phyloP scores from a whole-genome alignment of 257 asterid genomes.

The Nicotiana paniculata region DNA sequence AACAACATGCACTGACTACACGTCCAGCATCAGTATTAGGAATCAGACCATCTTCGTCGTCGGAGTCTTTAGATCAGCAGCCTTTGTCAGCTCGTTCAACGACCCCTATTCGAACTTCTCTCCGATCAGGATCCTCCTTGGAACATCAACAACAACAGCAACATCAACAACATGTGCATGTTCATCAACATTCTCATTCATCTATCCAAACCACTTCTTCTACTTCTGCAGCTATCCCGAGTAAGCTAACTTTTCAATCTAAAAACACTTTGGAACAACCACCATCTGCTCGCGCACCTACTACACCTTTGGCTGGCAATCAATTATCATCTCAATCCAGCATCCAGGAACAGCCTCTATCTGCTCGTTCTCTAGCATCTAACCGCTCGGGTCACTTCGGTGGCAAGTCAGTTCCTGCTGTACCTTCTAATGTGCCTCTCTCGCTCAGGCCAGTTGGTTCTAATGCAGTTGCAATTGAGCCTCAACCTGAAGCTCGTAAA shows the following conservation, averaged over 20 bases:
- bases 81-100: slow-evolving; percentile 36
- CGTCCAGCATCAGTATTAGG: slow-evolving; percentile 27
- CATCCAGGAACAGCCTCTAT: slow-evolving; percentile 54
- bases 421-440: slow-evolving; percentile 48
- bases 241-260: not conserved
- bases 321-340: slow-evolving; percentile 26
- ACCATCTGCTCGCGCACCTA: slow-evolving; percentile 32
- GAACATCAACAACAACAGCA: not conserved
- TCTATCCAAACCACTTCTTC: not conserved
- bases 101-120: slow-evolving; percentile 25
- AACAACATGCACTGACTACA: slow-evolving; percentile 13
- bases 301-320: slow-evolving; percentile 14
- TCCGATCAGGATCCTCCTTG: not conserved
- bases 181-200: not conserved
- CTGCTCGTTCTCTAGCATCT: slow-evolving; percentile 44
- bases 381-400: slow-evolving; percentile 38
- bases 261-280: slow-evolving; percentile 24
- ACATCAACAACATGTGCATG: not conserved
- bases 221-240: not conserved
- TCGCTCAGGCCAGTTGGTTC: slow-evolving; percentile 41
- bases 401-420: slow-evolving; percentile 43
- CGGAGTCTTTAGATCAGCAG: slow-evolving; percentile 28
- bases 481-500: slow-evolving; percentile 39
- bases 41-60: slow-evolving; percentile 2
- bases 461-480: slow-evolving; percentile 35